Conservation (phyloP, 805 yeast genomes). For the Cyberlindnera mycetangii region DNA sequence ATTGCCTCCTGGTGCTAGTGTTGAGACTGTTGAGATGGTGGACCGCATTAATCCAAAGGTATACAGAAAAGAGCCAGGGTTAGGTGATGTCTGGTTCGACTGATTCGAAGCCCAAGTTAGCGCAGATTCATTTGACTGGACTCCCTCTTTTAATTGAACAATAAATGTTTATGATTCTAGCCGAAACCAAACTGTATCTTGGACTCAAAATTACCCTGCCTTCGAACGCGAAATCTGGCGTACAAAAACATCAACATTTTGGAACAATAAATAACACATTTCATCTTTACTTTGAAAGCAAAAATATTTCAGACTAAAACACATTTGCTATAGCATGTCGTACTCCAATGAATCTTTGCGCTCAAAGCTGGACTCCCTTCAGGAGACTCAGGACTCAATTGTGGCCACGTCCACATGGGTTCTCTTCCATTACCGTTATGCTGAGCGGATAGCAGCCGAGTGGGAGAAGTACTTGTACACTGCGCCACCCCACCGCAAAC, state of each 20-base stretch:
- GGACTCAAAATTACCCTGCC: too few relatives aligned
- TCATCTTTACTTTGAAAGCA: too few relatives aligned
- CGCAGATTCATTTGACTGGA: too few relatives aligned
- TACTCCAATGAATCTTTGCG: slow-evolving; percentile 47
- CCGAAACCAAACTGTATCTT: too few relatives aligned
- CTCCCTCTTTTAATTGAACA: too few relatives aligned
- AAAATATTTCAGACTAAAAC: too few relatives aligned
- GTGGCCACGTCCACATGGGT: slow-evolving; percentile 75
- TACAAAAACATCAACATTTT: too few relatives aligned
- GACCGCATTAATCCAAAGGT: background rate
- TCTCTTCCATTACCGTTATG: slow-evolving; percentile 62
- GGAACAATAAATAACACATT: too few relatives aligned
- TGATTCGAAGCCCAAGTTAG: too few relatives aligned
- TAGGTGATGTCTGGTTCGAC: background rate
- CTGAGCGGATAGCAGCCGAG: slow-evolving; percentile 46
- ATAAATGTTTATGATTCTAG: too few relatives aligned
- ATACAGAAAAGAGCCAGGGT: background rate
- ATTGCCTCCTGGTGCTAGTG: background rate
- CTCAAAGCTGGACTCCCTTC: slow-evolving; percentile 45
- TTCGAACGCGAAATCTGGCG: too few relatives aligned
- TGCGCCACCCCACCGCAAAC: slow-evolving; percentile 39
- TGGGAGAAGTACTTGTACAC: slow-evolving; percentile 44
- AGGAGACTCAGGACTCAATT: slow-evolving; percentile 69
- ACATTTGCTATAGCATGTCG: too few relatives aligned
- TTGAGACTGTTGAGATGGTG: background rate